Evolutionary conservation across 495 filamentous ascomycete genomes (phyloP).

Genomic region (Collariella sp.): DNA sequence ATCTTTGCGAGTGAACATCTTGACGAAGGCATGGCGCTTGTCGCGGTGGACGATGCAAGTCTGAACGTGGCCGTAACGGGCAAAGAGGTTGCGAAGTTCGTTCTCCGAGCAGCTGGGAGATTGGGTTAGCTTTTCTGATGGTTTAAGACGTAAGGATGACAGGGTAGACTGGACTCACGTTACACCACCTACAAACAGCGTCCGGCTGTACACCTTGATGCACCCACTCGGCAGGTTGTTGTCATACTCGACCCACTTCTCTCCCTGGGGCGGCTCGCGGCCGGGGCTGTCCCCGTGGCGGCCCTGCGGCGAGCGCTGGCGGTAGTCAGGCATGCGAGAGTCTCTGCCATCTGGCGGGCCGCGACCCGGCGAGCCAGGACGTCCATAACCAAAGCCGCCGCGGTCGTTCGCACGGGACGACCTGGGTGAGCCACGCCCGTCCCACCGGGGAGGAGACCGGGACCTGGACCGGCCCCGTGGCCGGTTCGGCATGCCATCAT

Average conservation of each 20-base stretch:
- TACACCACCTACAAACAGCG: constrained; percentile 93
- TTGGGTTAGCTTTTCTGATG: background rate
- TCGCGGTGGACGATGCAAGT: constrained; percentile 97
- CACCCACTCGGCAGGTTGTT: constrained; percentile 56
- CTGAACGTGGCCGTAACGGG: constrained; percentile 75
- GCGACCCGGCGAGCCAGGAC: constrained; percentile 42
- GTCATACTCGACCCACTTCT: constrained; percentile 80
- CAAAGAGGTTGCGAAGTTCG: constrained; percentile 70
- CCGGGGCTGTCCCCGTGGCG: constrained; percentile 52
- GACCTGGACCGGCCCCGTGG: constrained; percentile 71
- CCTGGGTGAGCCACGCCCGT: constrained; percentile 38
- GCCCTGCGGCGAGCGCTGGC: constrained; percentile 69
- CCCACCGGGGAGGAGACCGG: constrained; percentile 58
- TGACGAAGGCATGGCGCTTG: constrained; percentile 97
- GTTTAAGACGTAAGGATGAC: background rate
- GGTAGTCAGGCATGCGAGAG: constrained; percentile 60
- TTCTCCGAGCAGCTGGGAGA: constrained; percentile 58
- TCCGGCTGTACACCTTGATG: constrained; percentile 92
- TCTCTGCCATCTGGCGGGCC: constrained; percentile 52
- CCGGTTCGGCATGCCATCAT: constrained; percentile 42
- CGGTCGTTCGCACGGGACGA: constrained; percentile 34
- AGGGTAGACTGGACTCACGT: constrained; percentile 50
- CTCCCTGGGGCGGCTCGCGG: constrained; percentile 26
- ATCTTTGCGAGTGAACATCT: constrained; percentile 85
- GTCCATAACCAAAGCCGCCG: constrained; percentile 34